phyloP scores from a whole-genome alignment of 2,329 filamentous ascomycete genomes.

The Talaromyces sp. region DNA sequence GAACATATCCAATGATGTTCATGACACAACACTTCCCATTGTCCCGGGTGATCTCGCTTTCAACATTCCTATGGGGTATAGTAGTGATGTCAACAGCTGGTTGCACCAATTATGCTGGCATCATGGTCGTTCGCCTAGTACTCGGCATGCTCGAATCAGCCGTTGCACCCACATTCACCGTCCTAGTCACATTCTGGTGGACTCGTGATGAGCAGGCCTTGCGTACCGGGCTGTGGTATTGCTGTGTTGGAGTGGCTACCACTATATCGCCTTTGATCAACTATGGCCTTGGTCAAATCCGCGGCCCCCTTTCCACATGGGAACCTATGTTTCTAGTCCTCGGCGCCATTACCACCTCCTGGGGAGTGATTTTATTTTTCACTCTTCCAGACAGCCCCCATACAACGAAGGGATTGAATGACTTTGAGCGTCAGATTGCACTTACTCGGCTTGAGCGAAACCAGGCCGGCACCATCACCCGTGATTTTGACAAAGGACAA shows the following conservation, averaged over 20 bases:
- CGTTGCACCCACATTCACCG: conserved; percentile 5
- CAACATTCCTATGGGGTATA: conserved; percentile 4
- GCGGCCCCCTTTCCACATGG: not conserved
- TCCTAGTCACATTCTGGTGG: conserved; percentile 7
- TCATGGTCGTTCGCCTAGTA: conserved; percentile 2
- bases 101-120: conserved; percentile 4
- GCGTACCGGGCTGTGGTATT: conserved; percentile 7
- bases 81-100: conserved; percentile 1
- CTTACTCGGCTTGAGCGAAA: conserved; percentile 2
- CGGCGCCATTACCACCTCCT: not conserved
- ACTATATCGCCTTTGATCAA: conserved; percentile 4
- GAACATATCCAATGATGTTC: conserved; percentile 7
- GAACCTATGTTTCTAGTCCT: conserved; percentile 6
- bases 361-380: conserved; percentile 1
- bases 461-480: conserved; percentile 5
- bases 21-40: not conserved
- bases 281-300: not conserved
- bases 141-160: conserved; percentile 4
- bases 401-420: not conserved
- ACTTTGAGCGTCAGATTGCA: not conserved
- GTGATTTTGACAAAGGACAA: conserved; percentile 4
- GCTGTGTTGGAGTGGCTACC: conserved; percentile 4
- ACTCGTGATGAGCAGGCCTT: conserved; percentile 6
- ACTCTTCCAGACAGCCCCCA: not conserved
- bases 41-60: not conserved